phyloP scores from a whole-genome alignment of 495 filamentous ascomycete species.

The Glonium stellatum region DNA sequence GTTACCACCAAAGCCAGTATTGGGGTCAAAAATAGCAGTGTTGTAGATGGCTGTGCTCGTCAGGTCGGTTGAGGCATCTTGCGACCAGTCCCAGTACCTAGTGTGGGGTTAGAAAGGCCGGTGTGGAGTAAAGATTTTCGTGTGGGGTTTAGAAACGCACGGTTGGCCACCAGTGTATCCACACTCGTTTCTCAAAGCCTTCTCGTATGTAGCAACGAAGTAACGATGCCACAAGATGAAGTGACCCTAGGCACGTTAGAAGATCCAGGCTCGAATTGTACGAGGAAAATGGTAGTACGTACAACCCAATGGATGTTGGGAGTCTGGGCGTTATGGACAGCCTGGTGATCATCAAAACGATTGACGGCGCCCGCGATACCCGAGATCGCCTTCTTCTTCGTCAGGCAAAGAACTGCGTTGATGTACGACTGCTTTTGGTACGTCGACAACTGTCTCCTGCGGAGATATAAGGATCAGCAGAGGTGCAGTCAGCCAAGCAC shows the following conservation, averaged over 20 bases:
- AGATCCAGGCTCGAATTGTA: neutral
- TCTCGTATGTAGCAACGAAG: constrained; percentile 15
- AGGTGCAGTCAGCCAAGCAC: too few relatives aligned
- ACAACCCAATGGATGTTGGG: constrained; percentile 15
- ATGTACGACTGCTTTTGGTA: too few relatives aligned
- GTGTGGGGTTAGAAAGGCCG: neutral
- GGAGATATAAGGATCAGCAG: too few relatives aligned
- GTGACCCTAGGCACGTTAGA: constrained; percentile 8
- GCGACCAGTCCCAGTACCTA: constrained; percentile 18
- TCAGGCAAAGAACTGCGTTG: too few relatives aligned
- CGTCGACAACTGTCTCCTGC: too few relatives aligned
- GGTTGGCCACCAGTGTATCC: constrained; percentile 13
- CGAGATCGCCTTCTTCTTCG: neutral
- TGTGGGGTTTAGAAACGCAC: neutral
- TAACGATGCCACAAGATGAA: constrained; percentile 19
- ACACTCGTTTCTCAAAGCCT: constrained; percentile 9
- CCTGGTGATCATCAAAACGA: constrained; percentile 15
- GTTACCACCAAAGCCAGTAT: constrained; percentile 12
- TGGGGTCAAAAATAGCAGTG: constrained; percentile 6
- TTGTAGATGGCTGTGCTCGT: constrained; percentile 7
- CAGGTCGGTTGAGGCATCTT: constrained; percentile 4
- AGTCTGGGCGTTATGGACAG: constrained; percentile 14
- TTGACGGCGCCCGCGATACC: constrained; percentile 6
- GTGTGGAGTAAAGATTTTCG: neutral
- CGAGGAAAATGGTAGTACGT: neutral